Evolutionary conservation across 148 eudicot species (phyloP).

Genomic region (Silene conica): DNA sequence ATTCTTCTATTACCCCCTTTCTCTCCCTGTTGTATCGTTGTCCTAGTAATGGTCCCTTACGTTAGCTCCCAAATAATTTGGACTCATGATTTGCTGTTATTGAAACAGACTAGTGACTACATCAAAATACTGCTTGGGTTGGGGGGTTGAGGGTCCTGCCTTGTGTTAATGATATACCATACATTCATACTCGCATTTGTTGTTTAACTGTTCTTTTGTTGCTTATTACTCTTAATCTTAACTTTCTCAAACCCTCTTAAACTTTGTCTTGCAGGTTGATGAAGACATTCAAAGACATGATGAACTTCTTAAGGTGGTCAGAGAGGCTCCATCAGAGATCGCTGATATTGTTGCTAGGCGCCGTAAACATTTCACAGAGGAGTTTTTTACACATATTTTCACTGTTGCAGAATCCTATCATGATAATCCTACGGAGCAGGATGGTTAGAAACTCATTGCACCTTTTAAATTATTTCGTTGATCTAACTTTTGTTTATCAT

Average conservation of each 20-base stretch:
- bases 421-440: conserved; percentile 68
- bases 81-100: neutral
- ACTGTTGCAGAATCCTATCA: conserved; percentile 76
- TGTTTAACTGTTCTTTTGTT: neutral
- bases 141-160: too few species aligned
- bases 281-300: conserved; percentile 78
- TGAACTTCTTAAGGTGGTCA: conserved; percentile 66
- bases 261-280: conserved; percentile 54
- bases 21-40: neutral
- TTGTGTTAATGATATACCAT: too few species aligned
- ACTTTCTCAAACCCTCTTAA: conserved; percentile 1
- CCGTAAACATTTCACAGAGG: conserved; percentile 92
- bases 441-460: conserved; percentile 44
- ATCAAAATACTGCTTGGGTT: neutral
- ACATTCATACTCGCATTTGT: neutral
- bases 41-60: neutral
- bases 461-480: neutral
- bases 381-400: conserved; percentile 74
- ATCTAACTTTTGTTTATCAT: conserved; percentile 5
- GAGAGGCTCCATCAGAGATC: conserved; percentile 51
- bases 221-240: neutral
- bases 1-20: neutral
- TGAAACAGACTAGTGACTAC: conserved; percentile 8
- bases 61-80: neutral
- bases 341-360: conserved; percentile 71